Conservation (phyloP, 306 rosid species). For the Dalbergia cochinchinensis region DNA sequence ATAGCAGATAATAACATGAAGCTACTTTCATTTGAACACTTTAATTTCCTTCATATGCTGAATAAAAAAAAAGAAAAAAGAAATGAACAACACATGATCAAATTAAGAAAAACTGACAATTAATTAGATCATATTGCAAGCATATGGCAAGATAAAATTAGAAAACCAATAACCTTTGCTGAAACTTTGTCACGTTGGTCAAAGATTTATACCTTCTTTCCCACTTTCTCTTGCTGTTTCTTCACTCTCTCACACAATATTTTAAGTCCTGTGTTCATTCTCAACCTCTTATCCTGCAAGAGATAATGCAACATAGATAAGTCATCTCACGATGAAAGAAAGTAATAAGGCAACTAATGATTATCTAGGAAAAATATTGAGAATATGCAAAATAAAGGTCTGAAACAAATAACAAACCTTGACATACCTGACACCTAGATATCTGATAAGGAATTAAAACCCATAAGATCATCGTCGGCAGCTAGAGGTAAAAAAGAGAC, state of each 20-base stretch:
- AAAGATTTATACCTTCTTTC: conserved; percentile 68
- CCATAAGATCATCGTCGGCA: conserved; percentile 23
- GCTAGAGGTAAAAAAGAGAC: not conserved
- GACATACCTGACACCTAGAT: conserved; percentile 77
- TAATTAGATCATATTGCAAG: not conserved
- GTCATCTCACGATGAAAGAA: not conserved
- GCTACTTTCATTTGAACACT: conserved; percentile 5
- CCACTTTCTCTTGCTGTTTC: conserved; percentile 89
- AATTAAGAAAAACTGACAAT: not conserved
- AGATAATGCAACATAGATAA: conserved; percentile 33
- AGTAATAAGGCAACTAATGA: conserved; percentile 3
- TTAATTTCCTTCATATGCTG: conserved; percentile 8
- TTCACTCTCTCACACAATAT: conserved; percentile 90
- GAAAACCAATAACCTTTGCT: not conserved
- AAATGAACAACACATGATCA: not conserved
- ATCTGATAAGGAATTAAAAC: conserved; percentile 63
- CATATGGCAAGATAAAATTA: not conserved
- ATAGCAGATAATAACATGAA: not conserved
- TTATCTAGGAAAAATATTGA: conserved; percentile 10
- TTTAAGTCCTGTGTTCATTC: conserved; percentile 89
- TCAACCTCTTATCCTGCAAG: conserved; percentile 84
- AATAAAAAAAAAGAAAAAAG: not conserved
- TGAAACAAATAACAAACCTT: conserved; percentile 54
- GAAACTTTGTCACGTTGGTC: not conserved
- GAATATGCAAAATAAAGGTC: conserved; percentile 10